phyloP scores from a whole-genome alignment of 2,329 filamentous ascomycete species.

The Chalaropsis thielavioides region DNA sequence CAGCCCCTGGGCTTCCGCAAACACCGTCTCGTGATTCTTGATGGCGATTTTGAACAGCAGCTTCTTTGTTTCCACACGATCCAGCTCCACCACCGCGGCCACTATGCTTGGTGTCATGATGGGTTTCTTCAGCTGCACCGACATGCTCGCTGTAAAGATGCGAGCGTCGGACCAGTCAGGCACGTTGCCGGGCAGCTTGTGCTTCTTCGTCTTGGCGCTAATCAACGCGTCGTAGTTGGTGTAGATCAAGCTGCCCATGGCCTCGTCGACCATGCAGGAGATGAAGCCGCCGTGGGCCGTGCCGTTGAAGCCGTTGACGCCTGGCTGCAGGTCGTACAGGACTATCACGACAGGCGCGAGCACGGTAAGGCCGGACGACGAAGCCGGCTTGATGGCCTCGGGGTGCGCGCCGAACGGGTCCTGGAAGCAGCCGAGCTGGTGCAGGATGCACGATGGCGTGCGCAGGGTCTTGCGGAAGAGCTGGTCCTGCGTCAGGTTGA shows the following conservation, averaged over 20 bases:
- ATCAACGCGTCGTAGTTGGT: constrained; percentile 19
- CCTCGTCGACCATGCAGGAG: constrained; percentile 22
- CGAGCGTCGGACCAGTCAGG: constrained; percentile 6
- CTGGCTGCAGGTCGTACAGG: constrained; percentile 20
- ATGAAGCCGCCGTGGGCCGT: constrained; percentile 22
- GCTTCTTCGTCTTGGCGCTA: constrained; percentile 8
- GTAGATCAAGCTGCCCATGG: constrained; percentile 22
- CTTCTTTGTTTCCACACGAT: constrained; percentile 19
- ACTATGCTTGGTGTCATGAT: constrained; percentile 19
- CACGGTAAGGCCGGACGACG: constrained; percentile 14
- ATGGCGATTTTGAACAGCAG: constrained; percentile 18
- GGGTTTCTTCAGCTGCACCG: constrained; percentile 19
- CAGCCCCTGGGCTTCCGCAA: constrained; percentile 8
- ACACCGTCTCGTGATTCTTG: constrained; percentile 8
- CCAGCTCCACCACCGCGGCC: constrained; percentile 18
- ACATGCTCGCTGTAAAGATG: constrained; percentile 19
- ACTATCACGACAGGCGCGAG: constrained; percentile 19
- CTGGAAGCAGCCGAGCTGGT: constrained; percentile 20
- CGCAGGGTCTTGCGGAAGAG: constrained; percentile 19
- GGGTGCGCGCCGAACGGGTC: constrained; percentile 13
- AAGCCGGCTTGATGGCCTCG: neutral
- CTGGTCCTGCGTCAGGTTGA: constrained; percentile 15
- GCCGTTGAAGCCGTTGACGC: constrained; percentile 22
- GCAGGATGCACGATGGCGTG: constrained; percentile 19
- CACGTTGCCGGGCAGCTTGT: constrained; percentile 14